Percentiles rank a stretch among this genome's conserved stretches.
Evolutionary conservation across 129 eudicot species (phyloP).

Genomic region (Rutidosis leptorrhynchoides): DNA sequence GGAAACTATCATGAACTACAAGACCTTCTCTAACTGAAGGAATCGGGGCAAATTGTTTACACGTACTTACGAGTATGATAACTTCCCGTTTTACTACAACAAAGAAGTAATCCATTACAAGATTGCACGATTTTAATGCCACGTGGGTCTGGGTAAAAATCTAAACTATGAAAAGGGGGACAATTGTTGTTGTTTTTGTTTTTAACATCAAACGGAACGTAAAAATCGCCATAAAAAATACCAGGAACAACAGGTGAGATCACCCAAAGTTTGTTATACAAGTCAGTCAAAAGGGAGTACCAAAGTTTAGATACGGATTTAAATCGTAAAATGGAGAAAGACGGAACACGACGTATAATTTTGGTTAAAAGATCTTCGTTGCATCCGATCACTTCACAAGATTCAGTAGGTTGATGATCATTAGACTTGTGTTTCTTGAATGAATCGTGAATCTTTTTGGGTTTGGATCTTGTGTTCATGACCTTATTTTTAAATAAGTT

Average conservation of each 20-base stretch:
- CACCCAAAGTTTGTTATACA: not conserved
- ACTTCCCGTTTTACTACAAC: not conserved
- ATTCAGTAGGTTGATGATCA: not conserved
- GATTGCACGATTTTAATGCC: not conserved
- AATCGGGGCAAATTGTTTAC: not conserved
- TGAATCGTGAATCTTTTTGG: not conserved
- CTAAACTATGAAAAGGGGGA: not conserved
- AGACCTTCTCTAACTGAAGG: slow-evolving; percentile 7
- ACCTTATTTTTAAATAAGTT: not conserved
- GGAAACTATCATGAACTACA: not conserved
- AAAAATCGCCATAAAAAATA: not conserved
- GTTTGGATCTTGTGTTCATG: not conserved
- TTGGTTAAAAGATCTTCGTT: not conserved
- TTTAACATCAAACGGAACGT: slow-evolving; percentile 1
- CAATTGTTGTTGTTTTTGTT: not conserved
- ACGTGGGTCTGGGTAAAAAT: not conserved
- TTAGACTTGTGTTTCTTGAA: not conserved
- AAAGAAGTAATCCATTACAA: not conserved
- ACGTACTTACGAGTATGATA: not conserved
- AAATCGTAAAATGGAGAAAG: not conserved
- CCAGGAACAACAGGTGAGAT: not conserved
- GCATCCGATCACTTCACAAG: not conserved
- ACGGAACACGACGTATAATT: not conserved
- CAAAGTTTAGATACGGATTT: slow-evolving; percentile 1
- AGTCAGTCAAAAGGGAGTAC: not conserved